Percentiles rank a stretch among this genome's conserved stretches.
Evolutionary conservation across 768 basidiomycete species (phyloP).

Genomic region (Boletus rubroflammeus): DNA sequence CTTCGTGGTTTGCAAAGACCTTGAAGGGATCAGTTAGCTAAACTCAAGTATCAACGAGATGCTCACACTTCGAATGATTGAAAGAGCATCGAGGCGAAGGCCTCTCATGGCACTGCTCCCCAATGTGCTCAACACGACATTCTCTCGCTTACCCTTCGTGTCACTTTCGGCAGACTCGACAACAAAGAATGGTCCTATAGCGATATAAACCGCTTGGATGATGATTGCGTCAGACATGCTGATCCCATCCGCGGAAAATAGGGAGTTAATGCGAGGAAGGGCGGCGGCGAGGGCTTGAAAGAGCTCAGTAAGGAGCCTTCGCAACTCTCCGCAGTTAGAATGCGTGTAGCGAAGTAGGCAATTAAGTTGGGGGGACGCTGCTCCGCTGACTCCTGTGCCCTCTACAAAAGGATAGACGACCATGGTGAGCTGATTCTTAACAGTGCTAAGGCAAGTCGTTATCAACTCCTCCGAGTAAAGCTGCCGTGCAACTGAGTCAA

Average conservation of each 20-base stretch:
- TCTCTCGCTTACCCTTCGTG: slow-evolving; percentile 52
- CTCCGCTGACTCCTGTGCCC: slow-evolving; percentile 44
- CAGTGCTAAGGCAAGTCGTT: slow-evolving; percentile 64
- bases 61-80: slow-evolving; percentile 81
- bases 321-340: slow-evolving; percentile 32
- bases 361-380: slow-evolving; percentile 47
- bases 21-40: slow-evolving; percentile 30
- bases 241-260: slow-evolving; percentile 69
- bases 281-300: slow-evolving; percentile 71
- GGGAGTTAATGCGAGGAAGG: slow-evolving; percentile 68
- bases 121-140: slow-evolving; percentile 57
- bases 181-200: slow-evolving; percentile 92
- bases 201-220: slow-evolving; percentile 88
- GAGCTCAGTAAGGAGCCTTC: slow-evolving; percentile 58
- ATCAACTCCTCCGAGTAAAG: slow-evolving; percentile 95
- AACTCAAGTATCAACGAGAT: background rate
- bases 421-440: slow-evolving; percentile 78
- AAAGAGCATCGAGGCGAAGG: slow-evolving; percentile 75
- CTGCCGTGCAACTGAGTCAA: slow-evolving; percentile 35
- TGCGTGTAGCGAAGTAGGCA: slow-evolving; percentile 46
- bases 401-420: slow-evolving; percentile 88
- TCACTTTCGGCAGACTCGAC: slow-evolving; percentile 63
- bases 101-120: slow-evolving; percentile 80
- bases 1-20: slow-evolving; percentile 90
- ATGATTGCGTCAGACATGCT: slow-evolving; percentile 84